These are phyloP conservation scores for Pelargonium cotyledonis DNA, from an alignment of 441 rosid species.

Conservation along the genomic window DNA sequence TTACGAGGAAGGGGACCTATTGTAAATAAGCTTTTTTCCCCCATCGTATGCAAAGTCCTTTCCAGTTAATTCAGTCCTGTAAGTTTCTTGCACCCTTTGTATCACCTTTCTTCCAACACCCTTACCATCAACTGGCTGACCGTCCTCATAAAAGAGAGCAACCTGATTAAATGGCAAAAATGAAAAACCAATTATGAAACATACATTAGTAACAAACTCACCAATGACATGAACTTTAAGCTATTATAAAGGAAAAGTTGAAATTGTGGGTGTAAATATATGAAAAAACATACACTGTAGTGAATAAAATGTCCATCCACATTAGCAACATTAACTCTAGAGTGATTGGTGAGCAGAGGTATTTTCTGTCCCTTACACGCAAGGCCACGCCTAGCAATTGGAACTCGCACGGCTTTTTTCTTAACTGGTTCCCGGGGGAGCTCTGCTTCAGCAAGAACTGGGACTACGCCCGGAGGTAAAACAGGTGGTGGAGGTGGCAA, in stretches of 20 bases:
- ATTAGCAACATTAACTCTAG: slow-evolving; percentile 45
- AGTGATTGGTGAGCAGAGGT: slow-evolving; percentile 43
- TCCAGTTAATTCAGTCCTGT: slow-evolving; percentile 36
- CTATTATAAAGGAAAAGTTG: too few species aligned
- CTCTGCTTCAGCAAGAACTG: slow-evolving; percentile 21
- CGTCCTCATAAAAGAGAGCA: slow-evolving; percentile 49
- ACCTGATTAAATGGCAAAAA: slow-evolving; percentile 30
- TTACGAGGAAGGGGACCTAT: slow-evolving; percentile 47
- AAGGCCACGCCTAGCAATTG: slow-evolving; percentile 45
- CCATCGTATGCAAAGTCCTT: slow-evolving; percentile 56
- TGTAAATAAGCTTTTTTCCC: slow-evolving; percentile 49
- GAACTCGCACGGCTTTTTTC: slow-evolving; percentile 38
- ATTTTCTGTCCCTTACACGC: slow-evolving; percentile 46
- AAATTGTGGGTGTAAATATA: not conserved
- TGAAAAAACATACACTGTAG: slow-evolving; percentile 36
- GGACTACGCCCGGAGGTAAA: slow-evolving; percentile 35
- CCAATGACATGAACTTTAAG: not conserved
- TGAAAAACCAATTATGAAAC: not conserved
- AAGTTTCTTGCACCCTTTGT: slow-evolving; percentile 47
- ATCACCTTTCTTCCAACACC: slow-evolving; percentile 48
- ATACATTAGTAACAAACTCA: not conserved
- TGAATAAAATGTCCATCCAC: slow-evolving; percentile 42
- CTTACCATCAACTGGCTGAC: slow-evolving; percentile 42
- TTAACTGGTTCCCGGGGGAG: slow-evolving; percentile 24
- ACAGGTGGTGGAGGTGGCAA: slow-evolving; percentile 48